Conservation (phyloP, 2,329 filamentous ascomycete genomes). For the Talaromyces atroroseus region DNA sequence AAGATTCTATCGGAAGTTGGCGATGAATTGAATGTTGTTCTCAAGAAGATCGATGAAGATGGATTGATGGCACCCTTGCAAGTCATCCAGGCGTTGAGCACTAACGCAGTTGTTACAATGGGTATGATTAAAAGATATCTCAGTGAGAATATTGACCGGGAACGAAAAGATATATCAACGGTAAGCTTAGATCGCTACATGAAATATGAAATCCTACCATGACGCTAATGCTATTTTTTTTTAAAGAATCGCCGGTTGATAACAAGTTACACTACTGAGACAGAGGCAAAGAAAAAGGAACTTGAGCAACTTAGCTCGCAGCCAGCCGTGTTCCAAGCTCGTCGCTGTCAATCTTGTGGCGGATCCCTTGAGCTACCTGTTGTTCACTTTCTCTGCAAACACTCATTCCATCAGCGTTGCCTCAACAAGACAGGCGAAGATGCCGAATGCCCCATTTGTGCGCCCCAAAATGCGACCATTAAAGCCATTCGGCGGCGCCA, state of each 20-base stretch:
- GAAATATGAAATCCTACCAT: neutral
- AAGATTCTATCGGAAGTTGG: constrained; percentile 79
- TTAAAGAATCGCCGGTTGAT: constrained; percentile 70
- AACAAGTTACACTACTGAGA: constrained; percentile 76
- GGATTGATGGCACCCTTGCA: constrained; percentile 92
- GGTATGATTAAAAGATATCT: constrained; percentile 95
- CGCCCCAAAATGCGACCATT: constrained; percentile 78
- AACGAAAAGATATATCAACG: constrained; percentile 76
- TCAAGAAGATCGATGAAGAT: constrained; percentile 82
- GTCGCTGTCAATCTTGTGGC: constrained; percentile 78
- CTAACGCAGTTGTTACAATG: constrained; percentile 84
- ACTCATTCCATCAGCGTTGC: constrained; percentile 92
- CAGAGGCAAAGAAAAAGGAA: constrained; percentile 70
- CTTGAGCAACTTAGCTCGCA: constrained; percentile 71
- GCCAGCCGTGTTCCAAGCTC: constrained; percentile 83
- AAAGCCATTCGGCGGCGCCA: constrained; percentile 80
- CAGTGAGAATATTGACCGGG: constrained; percentile 77
- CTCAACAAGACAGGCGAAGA: constrained; percentile 62
- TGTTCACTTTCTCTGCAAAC: constrained; percentile 95
- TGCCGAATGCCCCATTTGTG: constrained; percentile 81
- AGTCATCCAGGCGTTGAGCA: constrained; percentile 84
- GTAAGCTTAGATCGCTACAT: constrained; percentile 23
- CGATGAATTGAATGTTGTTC: constrained; percentile 72
- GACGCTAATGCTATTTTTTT: constrained; percentile 2
- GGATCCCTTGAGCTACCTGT: constrained; percentile 75